Evolutionary conservation across 2,329 filamentous ascomycete species (phyloP), one percentile per base, ranked within the genome.

Genomic region (Thielaviopsis musarum): DNA sequence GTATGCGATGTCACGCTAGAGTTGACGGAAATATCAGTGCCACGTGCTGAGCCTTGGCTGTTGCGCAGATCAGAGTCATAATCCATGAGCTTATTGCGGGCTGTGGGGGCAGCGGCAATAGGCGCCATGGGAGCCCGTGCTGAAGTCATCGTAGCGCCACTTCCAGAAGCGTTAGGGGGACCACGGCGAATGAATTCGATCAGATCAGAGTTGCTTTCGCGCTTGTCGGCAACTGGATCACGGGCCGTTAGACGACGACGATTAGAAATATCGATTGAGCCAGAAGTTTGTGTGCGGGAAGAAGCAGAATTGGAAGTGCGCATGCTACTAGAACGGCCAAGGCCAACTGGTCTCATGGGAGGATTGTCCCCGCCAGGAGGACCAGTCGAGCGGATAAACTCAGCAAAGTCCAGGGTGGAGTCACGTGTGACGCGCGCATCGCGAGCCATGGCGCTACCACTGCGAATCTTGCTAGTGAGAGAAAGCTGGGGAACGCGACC

Each of bases 121-220:
- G 78, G 77, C 69, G 95, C 90, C 77, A 91, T 86, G 9, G 56
- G 45, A 53, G 53, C 84, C 58, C 88, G 80, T 74, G 94, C 95
- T 1, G 90, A 88, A 10, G 90, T 89, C 51, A 89, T 86, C 63
- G 94, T 93, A 24, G 88, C 83, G 61, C 83, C 87, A 63, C 80
- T 79, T 26, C 54, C 61, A 26, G 77, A 77, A 52, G 73, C 69
- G 62, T 74, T 78, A 0, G 87, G 85, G 2, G 90, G 90, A 0
- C 91, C 91, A 68, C 88, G 84, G 53, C 91, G 84, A 64, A 98
- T 94, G 69, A 98, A 97, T 68, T 97, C 91, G 64, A 96, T 95
- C 61, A 98, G 74, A 62, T 96, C 93, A 13, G 88, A 87, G 60
- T 84, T 94, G 64, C 84, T 84, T 56, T 82, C 81, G 57, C 76